Evolutionary conservation across 202 grass and related monocot species (phyloP).

Genomic region (Zoysia matrella): DNA sequence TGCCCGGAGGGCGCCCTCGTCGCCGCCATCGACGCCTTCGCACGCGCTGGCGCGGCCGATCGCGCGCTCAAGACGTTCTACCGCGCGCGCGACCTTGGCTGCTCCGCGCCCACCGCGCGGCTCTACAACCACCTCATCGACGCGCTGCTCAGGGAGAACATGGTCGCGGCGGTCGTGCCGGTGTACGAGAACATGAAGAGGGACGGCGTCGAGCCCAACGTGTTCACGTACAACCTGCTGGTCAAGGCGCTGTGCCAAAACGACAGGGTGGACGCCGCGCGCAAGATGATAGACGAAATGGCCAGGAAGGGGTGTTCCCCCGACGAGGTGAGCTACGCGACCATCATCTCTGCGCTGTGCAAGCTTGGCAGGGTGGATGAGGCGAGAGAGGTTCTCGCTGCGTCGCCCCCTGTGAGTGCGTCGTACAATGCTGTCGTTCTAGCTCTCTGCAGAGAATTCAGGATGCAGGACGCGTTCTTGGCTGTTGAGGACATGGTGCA

Average conservation of each 20-base stretch:
- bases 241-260: constrained; percentile 87
- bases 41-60: constrained; percentile 43
- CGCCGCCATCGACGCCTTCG: constrained; percentile 46
- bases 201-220: constrained; percentile 58
- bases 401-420: constrained; percentile 24
- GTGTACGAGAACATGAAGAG: constrained; percentile 38
- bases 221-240: constrained; percentile 89
- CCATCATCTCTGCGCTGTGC: constrained; percentile 71
- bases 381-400: constrained; percentile 56
- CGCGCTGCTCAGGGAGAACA: constrained; percentile 71
- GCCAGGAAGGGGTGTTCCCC: constrained; percentile 62
- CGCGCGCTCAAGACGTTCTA: constrained; percentile 83
- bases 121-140: constrained; percentile 90
- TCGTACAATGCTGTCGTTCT: constrained; percentile 74
- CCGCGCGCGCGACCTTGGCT: constrained; percentile 70
- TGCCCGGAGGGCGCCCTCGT: constrained; percentile 47
- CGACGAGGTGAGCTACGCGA: constrained; percentile 66
- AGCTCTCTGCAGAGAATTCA: constrained; percentile 54
- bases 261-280: constrained; percentile 61
- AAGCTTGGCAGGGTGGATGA: constrained; percentile 64
- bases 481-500: constrained; percentile 65
- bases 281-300: constrained; percentile 81
- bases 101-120: constrained; percentile 52
- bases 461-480: constrained; percentile 54
- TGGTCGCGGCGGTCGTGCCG: constrained; percentile 56